A percentile compares a stretch with the other conserved stretches of the same genome.
Evolutionary conservation across 2,329 filamentous ascomycete species (phyloP).

Genomic region (Mycocentrospora acerina): DNA sequence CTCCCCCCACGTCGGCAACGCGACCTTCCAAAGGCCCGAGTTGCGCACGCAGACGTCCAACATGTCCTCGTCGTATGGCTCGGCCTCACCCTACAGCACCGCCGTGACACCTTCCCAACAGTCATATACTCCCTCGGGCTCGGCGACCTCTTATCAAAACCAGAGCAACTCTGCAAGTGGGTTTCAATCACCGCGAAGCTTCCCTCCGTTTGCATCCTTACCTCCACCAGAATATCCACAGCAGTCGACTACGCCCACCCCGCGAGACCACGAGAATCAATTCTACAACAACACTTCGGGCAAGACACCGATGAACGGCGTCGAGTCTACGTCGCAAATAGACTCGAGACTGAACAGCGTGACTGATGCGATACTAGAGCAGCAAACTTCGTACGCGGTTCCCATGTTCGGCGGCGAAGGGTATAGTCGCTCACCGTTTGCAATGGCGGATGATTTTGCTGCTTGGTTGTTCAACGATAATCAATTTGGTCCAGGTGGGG

Average conservation of each 20-base stretch:
- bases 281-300: constrained; percentile 39
- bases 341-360: constrained; percentile 38
- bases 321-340: constrained; percentile 40
- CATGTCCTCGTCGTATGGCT: constrained; percentile 35
- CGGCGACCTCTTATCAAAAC: constrained; percentile 29
- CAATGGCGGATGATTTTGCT: constrained; percentile 84
- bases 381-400: constrained; percentile 63
- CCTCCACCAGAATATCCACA: constrained; percentile 59
- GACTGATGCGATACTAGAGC: constrained; percentile 45
- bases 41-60: constrained; percentile 40
- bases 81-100: constrained; percentile 39
- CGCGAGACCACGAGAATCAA: constrained; percentile 37
- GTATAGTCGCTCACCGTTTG: constrained; percentile 83
- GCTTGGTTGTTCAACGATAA: constrained; percentile 79
- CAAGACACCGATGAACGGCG: constrained; percentile 41
- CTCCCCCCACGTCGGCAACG: constrained; percentile 40
- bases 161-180: constrained; percentile 37
- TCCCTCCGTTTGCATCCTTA: constrained; percentile 61
- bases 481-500: constrained; percentile 45
- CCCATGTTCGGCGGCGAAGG: constrained; percentile 85
- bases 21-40: constrained; percentile 37
- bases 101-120: constrained; percentile 47
- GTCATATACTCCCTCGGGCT: constrained; percentile 48
- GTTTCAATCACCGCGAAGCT: constrained; percentile 63
- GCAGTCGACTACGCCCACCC: constrained; percentile 38